Evolutionary conservation across 768 basidiomycete species (phyloP).

Genomic region (Hypholoma sublateritium): DNA sequence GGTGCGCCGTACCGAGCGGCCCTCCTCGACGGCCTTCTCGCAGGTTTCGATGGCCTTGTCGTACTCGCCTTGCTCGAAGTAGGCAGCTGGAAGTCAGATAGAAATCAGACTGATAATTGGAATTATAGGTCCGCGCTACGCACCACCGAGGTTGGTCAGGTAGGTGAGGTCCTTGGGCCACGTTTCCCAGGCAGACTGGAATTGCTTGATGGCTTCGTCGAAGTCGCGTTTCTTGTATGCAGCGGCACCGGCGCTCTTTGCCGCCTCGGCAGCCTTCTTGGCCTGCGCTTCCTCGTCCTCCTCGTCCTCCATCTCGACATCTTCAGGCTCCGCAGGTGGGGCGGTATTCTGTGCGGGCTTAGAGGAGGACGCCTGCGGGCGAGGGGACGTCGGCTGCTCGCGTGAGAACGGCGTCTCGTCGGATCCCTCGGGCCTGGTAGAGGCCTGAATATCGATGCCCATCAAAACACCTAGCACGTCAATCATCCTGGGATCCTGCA

Average conservation of each 20-base stretch:
- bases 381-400: conserved; percentile 36
- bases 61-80: conserved; percentile 92
- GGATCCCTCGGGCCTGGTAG: conserved; percentile 81
- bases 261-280: conserved; percentile 76
- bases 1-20: conserved; percentile 57
- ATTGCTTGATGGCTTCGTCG: conserved; percentile 70
- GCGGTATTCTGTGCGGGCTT: conserved; percentile 33
- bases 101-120: not conserved
- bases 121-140: conserved; percentile 15
- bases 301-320: conserved; percentile 60
- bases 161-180: conserved; percentile 94
- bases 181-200: conserved; percentile 86
- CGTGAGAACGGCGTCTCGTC: conserved; percentile 61
- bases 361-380: conserved; percentile 47
- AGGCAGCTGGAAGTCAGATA: conserved; percentile 58
- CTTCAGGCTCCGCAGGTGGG: conserved; percentile 40
- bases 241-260: conserved; percentile 76
- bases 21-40: conserved; percentile 96
- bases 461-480: conserved; percentile 90
- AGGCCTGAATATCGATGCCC: conserved; percentile 90
- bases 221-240: conserved; percentile 89
- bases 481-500: conserved; percentile 90
- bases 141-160: conserved; percentile 88
- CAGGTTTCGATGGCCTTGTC: conserved; percentile 89
- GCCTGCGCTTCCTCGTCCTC: conserved; percentile 70